Evolutionary conservation across 345 rosid species (phyloP), one percentile per base, ranked within the genome.

Genomic region (Odontarrhena argentea): DNA sequence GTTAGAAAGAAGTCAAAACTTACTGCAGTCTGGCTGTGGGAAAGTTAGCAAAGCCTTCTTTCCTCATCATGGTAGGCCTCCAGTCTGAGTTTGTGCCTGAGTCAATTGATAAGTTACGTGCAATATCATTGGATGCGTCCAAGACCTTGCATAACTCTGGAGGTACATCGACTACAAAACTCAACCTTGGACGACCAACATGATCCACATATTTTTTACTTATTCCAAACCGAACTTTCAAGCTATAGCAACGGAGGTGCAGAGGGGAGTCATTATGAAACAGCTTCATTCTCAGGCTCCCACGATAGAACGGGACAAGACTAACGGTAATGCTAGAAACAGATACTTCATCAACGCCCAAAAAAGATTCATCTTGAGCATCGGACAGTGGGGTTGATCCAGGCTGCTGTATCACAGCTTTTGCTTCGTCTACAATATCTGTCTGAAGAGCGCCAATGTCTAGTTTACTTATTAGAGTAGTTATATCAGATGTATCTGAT

Each of bases 21-120:
- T 90, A 90, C 98, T 85, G 76, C 78, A 93, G 51, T 78, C 96
- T 90, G 3, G 76, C 76, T 14, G 71, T 87, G 5, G 96, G 89
- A 62, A 37, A 52, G 60, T 79, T 77, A 38, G 43, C 3, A 47
- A 57, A 82, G 48, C 79, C 76, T 12, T 53, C 7, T 62, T 76
- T 81, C 77, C 85, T 79, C 22, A 7, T 50, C 62, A 87, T 79
- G 1, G 80, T 82, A 61, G 37, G 69, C 67, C 84, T 83, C 98
- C 97, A 90, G 14, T 64, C 78, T 51, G 92, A 92, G 66, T 47
- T 42, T 74, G 80, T 77, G 69, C 79, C 79, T 10, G 81, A 84
- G 7, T 81, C 86, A 9, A 41, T 54, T 8, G 2, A 71, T 34
- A 74, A 68, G 28, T 81, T 77, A 45, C 55, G 70, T 12, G 75